phyloP scores from a whole-genome alignment of 2,329 filamentous ascomycete species.

The Penicillium brasilianum region DNA sequence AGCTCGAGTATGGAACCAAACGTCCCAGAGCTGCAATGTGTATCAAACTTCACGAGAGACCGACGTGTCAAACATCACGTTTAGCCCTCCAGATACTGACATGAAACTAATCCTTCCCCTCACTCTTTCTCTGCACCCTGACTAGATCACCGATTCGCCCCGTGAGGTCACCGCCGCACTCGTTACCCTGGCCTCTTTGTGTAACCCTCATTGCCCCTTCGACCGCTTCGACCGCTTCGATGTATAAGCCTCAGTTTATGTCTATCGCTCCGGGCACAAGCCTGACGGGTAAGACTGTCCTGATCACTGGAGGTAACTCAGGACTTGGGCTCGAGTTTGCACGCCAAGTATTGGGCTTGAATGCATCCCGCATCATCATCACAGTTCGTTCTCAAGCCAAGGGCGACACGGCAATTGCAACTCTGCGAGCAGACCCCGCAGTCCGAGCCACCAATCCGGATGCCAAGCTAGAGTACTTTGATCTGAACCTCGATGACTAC shows the following conservation, averaged over 20 bases:
- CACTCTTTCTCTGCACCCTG: background rate
- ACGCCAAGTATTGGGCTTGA: constrained; percentile 45
- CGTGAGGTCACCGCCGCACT: background rate
- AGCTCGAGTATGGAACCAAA: background rate
- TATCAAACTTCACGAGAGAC: background rate
- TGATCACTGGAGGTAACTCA: constrained; percentile 56
- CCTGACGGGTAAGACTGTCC: constrained; percentile 42
- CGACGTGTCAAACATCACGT: background rate
- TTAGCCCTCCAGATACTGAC: background rate
- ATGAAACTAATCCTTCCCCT: background rate
- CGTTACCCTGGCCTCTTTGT: background rate
- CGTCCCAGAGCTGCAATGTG: background rate
- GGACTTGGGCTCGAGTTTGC: constrained; percentile 55
- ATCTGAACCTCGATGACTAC: constrained; percentile 50
- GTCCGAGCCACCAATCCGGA: constrained; percentile 42
- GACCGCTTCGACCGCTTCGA: background rate
- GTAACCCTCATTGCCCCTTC: background rate
- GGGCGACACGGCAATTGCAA: constrained; percentile 12
- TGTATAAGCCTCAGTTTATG: constrained; percentile 20
- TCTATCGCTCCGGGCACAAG: background rate
- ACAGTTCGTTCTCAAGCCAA: constrained; percentile 48
- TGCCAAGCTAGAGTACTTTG: constrained; percentile 54
- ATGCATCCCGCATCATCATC: constrained; percentile 53
- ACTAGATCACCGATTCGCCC: background rate
- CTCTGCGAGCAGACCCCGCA: constrained; percentile 18